Conservation (phyloP, 108 stramenopile species). For the Aurantiochytrium sp. region DNA sequence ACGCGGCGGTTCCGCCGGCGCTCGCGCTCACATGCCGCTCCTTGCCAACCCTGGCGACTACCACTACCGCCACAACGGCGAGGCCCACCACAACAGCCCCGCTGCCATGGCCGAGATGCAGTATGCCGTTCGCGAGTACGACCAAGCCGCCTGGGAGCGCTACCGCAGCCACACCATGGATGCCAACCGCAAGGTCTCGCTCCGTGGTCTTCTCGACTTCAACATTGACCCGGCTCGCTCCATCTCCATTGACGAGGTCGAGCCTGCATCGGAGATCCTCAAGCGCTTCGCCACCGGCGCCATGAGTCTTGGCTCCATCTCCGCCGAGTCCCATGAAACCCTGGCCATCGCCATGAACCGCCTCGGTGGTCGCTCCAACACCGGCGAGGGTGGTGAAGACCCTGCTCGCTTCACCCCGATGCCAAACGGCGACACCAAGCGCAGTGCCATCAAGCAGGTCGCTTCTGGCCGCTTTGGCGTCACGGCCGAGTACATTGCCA, state of each 20-base stretch:
- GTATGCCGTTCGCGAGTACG: background rate
- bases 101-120: constrained; percentile 82
- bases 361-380: constrained; percentile 80
- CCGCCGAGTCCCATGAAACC: constrained; percentile 84
- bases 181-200: constrained; percentile 77
- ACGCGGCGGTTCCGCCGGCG: background rate
- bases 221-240: constrained; percentile 71
- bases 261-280: constrained; percentile 75
- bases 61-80: constrained; percentile 89
- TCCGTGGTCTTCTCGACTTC: constrained; percentile 85
- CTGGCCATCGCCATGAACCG: constrained; percentile 83
- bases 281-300: constrained; percentile 90
- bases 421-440: constrained; percentile 60
- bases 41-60: constrained; percentile 89
- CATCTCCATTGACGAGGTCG: constrained; percentile 78
- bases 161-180: constrained; percentile 46
- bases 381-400: constrained; percentile 91
- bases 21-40: constrained; percentile 52
- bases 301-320: constrained; percentile 88
- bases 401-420: constrained; percentile 55
- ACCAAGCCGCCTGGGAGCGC: background rate
- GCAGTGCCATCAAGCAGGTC: constrained; percentile 86
- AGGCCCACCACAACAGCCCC: constrained; percentile 92
- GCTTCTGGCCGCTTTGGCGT: constrained; percentile 89
- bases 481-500: constrained; percentile 86